phyloP scores from a whole-genome alignment of 2,329 filamentous ascomycete genomes.

The Fragosphaeria purpurea region DNA sequence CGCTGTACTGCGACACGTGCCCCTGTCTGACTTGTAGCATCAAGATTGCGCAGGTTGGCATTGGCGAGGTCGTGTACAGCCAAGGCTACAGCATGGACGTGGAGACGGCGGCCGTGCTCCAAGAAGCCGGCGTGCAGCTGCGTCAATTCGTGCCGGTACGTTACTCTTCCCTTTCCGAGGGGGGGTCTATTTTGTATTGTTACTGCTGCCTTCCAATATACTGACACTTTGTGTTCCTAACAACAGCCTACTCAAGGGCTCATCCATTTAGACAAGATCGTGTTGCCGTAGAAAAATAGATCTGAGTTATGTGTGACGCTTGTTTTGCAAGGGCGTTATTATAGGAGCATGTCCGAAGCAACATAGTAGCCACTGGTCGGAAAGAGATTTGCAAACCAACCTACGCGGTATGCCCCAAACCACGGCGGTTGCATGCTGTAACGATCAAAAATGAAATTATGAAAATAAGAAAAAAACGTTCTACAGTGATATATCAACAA shows the following conservation, averaged over 20 bases:
- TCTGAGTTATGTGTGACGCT: too few species aligned
- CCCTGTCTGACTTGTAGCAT: constrained; percentile 96
- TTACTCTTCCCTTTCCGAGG: constrained; percentile 15
- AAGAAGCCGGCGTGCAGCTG: constrained; percentile 71
- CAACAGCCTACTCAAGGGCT: constrained; percentile 52
- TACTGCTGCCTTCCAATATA: neutral
- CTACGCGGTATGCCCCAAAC: too few species aligned
- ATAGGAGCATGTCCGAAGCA: too few species aligned
- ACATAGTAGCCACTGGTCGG: too few species aligned
- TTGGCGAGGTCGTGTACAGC: constrained; percentile 89
- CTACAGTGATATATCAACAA: constrained; percentile 15
- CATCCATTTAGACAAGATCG: constrained; percentile 49
- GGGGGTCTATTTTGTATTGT: neutral
- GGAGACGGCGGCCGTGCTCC: constrained; percentile 71
- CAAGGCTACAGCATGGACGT: constrained; percentile 92
- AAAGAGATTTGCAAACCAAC: too few species aligned
- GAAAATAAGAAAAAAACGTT: constrained; percentile 7
- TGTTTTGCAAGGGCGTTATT: too few species aligned
- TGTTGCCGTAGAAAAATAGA: constrained; percentile 18
- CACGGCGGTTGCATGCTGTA: too few species aligned
- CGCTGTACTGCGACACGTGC: constrained; percentile 92
- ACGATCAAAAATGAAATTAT: neutral
- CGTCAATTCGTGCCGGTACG: constrained; percentile 80
- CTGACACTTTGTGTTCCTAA: neutral
- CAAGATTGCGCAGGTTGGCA: constrained; percentile 95